Base-by-base conservation (phyloP, 306 rosid genomes). In the Malus sylvestris region DNA sequence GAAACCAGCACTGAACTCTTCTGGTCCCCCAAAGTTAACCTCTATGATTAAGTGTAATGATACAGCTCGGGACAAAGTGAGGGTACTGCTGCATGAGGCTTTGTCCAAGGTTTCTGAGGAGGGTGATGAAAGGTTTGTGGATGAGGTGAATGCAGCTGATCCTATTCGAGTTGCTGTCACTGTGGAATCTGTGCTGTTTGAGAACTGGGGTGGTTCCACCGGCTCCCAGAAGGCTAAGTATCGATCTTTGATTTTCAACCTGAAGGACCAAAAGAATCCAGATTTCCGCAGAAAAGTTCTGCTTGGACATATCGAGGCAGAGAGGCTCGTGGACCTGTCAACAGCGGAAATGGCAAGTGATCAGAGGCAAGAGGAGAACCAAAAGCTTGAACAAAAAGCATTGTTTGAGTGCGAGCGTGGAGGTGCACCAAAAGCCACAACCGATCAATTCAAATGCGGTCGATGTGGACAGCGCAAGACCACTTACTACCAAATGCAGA, bases 401-500 rank as follows among this genome's bases (percentile, higher is more conserved):
- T 78, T 96, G 76, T 89, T 91, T 51, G 99, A 96, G 1, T 96
- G 99, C 72, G 91, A 92, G 85, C 93, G 96, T 14, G 99, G 87
- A 82, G 80, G 19, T 5, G 76, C 77, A 30, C 88, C 87, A 25
- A 87, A 89, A 84, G 97, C 93, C 27, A 89, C 99, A 7, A 96
- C 99, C 4, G 97, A 96, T 87, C 98, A 96, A 60, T 96, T 96
- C 67, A 92, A 79, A 87, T 92, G 99, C 19, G 93, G 96, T 30
- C 87, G 98, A 61, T 92, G 99, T 22, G 98, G 98, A 59, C 91
- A 96, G 33, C 90, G 98, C 72, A 92, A 96, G 85, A 80, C 88
- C 71, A 96, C 99, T 71, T 92, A 96, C 76, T 91, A 92, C 85
- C 99, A 96, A 78, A 92, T 96, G 98, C 99, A 96, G 87, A 96